Percentiles rank a stretch among this genome's conserved stretches.
These are phyloP conservation scores for Stachybotrys chlorohalonatus DNA, from an alignment of 2,329 filamentous ascomycete genomes.

Conservation along the genomic window DNA sequence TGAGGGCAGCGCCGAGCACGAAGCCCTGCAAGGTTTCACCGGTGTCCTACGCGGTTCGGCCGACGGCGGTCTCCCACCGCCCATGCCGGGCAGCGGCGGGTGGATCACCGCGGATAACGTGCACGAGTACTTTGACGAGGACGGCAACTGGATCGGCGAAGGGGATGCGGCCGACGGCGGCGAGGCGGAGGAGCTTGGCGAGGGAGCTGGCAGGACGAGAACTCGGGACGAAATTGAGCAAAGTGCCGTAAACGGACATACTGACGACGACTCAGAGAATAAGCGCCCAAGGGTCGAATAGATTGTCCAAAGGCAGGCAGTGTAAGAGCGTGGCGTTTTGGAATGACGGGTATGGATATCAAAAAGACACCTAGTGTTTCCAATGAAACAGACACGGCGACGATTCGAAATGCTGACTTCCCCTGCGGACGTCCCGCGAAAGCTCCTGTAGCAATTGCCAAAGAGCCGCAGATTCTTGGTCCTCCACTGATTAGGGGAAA, in stretches of 20 bases:
- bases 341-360: constrained; percentile 2
- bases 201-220: constrained; percentile 53
- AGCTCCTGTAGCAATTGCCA: too few relatives aligned
- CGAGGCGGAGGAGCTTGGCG: constrained; percentile 44
- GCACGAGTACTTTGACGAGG: constrained; percentile 69
- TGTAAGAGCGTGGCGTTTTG: constrained; percentile 11
- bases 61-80: constrained; percentile 49
- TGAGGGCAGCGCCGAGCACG: constrained; percentile 39
- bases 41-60: constrained; percentile 41
- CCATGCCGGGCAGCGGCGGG: constrained; percentile 63
- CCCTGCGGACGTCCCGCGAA: too few relatives aligned
- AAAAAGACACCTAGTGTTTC: background rate
- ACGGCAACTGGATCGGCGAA: constrained; percentile 66
- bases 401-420: too few relatives aligned
- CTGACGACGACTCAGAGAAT: constrained; percentile 30
- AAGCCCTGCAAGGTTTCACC: constrained; percentile 46
- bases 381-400: background rate
- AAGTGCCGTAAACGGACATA: constrained; percentile 33
- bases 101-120: constrained; percentile 94
- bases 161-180: constrained; percentile 21
- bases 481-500: too few relatives aligned
- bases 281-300: constrained; percentile 40
- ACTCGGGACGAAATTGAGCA: constrained; percentile 43
- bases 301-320: background rate
- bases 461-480: too few relatives aligned